Conservation (phyloP, 2,329 filamentous ascomycete species). For the Phaeosphaeria sp. region DNA sequence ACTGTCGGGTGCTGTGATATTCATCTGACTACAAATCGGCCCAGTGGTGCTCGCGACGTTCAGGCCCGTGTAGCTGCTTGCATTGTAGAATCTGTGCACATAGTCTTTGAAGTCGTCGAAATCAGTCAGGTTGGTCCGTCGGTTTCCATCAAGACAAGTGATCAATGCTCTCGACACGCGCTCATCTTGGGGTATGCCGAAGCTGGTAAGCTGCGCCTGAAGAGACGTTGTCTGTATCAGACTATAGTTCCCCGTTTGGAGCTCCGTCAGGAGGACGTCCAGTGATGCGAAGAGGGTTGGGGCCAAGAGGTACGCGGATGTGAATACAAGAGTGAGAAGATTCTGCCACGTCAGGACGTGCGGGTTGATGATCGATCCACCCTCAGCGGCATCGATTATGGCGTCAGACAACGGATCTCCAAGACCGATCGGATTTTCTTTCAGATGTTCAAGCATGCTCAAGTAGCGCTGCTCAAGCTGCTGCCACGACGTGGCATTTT, state of each 20-base stretch:
- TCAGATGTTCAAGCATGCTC: constrained; percentile 12
- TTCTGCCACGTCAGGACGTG: constrained; percentile 18
- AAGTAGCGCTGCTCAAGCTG: constrained; percentile 20
- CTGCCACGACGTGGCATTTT: constrained; percentile 18
- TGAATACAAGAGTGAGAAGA: constrained; percentile 10
- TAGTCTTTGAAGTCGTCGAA: constrained; percentile 11
- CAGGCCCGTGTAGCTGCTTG: constrained; percentile 16
- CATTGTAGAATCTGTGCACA: neutral
- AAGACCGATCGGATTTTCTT: constrained; percentile 11
- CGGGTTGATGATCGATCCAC: constrained; percentile 1
- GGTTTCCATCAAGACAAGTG: constrained; percentile 19
- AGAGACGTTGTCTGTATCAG: constrained; percentile 1
- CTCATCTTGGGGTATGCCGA: constrained; percentile 2
- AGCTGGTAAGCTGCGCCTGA: constrained; percentile 7
- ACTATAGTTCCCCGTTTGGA: constrained; percentile 12
- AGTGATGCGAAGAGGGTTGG: neutral
- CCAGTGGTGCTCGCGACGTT: constrained; percentile 10
- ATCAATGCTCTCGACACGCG: constrained; percentile 12
- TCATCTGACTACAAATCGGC: constrained; percentile 19
- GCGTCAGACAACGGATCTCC: constrained; percentile 3
- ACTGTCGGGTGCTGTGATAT: constrained; percentile 21
- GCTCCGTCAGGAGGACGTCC: constrained; percentile 7
- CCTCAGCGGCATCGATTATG: neutral
- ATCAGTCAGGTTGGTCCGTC: constrained; percentile 13
- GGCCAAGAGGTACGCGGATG: constrained; percentile 1